Evolutionary conservation across 1,284 basidiomycete species (phyloP).

Genomic region (Malassezia pachydermatis): DNA sequence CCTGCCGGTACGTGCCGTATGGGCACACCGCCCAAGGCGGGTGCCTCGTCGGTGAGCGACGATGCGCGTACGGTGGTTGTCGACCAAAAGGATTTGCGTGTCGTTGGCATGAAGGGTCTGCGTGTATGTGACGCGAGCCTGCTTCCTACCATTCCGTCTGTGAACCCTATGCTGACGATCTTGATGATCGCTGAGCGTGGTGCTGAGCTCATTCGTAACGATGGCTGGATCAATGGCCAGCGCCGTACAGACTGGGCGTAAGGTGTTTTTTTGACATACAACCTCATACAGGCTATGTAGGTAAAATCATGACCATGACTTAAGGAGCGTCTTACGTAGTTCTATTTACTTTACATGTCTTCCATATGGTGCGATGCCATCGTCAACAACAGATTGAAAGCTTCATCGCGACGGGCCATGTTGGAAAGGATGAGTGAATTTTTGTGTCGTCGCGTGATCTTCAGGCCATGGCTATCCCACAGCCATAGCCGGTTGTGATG

Average conservation of each 20-base stretch:
- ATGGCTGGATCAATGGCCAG: constrained; percentile 33
- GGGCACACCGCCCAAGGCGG: constrained; percentile 30
- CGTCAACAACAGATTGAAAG: constrained; percentile 42
- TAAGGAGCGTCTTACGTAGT: neutral
- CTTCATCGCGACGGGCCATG: constrained; percentile 40
- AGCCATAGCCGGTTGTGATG: constrained; percentile 33
- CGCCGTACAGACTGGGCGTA: constrained; percentile 8
- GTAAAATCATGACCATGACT: constrained; percentile 16
- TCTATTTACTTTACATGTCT: neutral
- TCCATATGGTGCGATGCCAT: constrained; percentile 21
- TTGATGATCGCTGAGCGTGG: constrained; percentile 45
- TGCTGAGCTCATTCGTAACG: constrained; percentile 39
- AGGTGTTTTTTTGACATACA: too few species aligned
- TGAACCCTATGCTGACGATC: constrained; percentile 38
- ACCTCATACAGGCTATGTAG: neutral
- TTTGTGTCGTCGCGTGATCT: constrained; percentile 32
- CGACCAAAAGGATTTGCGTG: constrained; percentile 36
- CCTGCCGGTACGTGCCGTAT: constrained; percentile 47
- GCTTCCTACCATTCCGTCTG: constrained; percentile 43
- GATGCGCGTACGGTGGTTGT: constrained; percentile 30
- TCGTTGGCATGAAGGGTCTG: constrained; percentile 39
- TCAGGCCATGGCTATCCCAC: constrained; percentile 38
- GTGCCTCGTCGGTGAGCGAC: constrained; percentile 23
- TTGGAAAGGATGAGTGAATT: constrained; percentile 35
- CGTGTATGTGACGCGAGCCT: constrained; percentile 45